A percentile compares a stretch with the other conserved stretches of the same genome.
Evolutionary conservation across 2,329 filamentous ascomycete genomes (phyloP).

Genomic region (Aphanoascus verrucosus): DNA sequence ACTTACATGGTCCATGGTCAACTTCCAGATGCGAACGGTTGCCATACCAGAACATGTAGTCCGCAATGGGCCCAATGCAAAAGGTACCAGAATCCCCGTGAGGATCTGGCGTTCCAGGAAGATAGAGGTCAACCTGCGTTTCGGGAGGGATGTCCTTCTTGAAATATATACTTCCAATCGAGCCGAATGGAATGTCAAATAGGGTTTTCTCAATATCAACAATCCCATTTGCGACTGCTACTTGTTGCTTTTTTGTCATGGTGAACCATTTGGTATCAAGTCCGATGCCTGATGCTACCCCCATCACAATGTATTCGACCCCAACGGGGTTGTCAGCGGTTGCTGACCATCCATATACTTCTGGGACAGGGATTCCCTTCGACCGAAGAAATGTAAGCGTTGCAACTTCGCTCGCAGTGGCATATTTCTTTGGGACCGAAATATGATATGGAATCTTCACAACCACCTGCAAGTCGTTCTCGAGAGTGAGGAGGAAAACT

Average conservation of each 20-base stretch:
- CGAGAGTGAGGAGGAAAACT: constrained; percentile 18
- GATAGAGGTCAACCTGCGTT: constrained; percentile 17
- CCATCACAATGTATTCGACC: constrained; percentile 35
- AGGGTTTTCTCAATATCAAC: constrained; percentile 15
- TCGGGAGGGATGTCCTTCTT: constrained; percentile 11
- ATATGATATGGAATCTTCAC: constrained; percentile 21
- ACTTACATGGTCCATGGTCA: constrained; percentile 21
- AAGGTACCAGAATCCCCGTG: constrained; percentile 7
- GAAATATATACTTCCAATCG: constrained; percentile 12
- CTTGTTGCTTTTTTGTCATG: constrained; percentile 10
- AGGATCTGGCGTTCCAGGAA: constrained; percentile 11
- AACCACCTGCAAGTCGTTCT: constrained; percentile 19
- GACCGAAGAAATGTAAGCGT: constrained; percentile 26
- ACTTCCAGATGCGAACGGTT: constrained; percentile 16
- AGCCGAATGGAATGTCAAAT: constrained; percentile 9
- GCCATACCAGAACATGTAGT: constrained; percentile 25
- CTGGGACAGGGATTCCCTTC: constrained; percentile 28
- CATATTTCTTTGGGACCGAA: constrained; percentile 18
- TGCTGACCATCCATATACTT: constrained; percentile 28
- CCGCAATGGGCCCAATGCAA: constrained; percentile 18
- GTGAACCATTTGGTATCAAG: constrained; percentile 26
- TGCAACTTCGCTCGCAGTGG: constrained; percentile 29
- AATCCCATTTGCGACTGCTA: constrained; percentile 17
- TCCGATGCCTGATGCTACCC: constrained; percentile 25
- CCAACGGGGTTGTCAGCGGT: constrained; percentile 28